Percentiles rank a stretch among this genome's conserved stretches.
phyloP scores from a whole-genome alignment of 2,329 filamentous ascomycete genomes.

The Metarhizium anisopliae region DNA sequence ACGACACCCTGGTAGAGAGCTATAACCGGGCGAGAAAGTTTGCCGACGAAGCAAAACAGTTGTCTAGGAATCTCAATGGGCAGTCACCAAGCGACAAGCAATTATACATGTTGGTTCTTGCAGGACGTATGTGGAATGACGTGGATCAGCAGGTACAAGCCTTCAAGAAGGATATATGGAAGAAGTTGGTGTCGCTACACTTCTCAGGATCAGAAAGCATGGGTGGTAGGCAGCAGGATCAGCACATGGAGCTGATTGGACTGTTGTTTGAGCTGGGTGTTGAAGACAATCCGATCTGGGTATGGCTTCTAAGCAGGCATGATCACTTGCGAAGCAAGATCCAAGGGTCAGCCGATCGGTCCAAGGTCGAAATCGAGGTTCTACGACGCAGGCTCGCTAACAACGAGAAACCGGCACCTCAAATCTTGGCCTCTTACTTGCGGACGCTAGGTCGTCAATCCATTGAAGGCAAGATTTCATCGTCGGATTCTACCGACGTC shows the following conservation, averaged over 20 bases:
- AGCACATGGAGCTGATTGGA: conserved; percentile 83
- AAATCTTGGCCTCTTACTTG: conserved; percentile 65
- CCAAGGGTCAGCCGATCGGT: conserved; percentile 69
- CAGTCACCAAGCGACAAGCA: conserved; percentile 64
- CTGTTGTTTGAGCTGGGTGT: conserved; percentile 89
- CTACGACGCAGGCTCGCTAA: conserved; percentile 71
- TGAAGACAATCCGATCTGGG: conserved; percentile 92
- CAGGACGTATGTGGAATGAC: conserved; percentile 91
- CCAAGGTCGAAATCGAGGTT: conserved; percentile 86
- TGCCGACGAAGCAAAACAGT: conserved; percentile 64
- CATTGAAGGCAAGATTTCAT: conserved; percentile 48
- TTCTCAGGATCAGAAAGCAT: conserved; percentile 38
- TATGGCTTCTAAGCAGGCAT: conserved; percentile 86
- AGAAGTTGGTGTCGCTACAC: conserved; percentile 63
- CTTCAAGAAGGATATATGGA: conserved; percentile 89
- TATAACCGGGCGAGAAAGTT: conserved; percentile 77
- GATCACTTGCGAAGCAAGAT: conserved; percentile 86
- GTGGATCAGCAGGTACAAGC: conserved; percentile 76
- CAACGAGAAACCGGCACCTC: conserved; percentile 60
- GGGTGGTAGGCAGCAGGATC: conserved; percentile 57
- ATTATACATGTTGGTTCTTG: conserved; percentile 77
- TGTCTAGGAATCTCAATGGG: conserved; percentile 49
- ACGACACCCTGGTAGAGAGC: conserved; percentile 78
- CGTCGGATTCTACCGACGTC: conserved; percentile 71
- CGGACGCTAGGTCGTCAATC: conserved; percentile 62